A percentile compares a stretch with the other conserved stretches of the same genome.
phyloP scores from a whole-genome alignment of 345 rosid species.

The Aquilaria sinensis region DNA sequence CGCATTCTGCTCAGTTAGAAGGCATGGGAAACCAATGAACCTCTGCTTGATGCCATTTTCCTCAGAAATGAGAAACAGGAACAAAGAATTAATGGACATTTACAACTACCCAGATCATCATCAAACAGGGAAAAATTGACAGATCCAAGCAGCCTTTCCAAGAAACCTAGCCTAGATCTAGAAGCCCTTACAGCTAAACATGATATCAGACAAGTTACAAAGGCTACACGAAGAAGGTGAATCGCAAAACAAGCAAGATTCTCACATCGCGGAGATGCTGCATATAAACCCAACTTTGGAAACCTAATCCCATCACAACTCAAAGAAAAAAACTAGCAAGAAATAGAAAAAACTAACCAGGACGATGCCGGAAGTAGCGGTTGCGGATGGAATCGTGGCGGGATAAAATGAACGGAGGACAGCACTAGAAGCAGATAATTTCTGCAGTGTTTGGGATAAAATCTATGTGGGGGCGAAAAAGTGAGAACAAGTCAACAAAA shows the following conservation, averaged over 20 bases:
- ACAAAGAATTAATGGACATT: too few species aligned
- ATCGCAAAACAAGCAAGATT: background rate
- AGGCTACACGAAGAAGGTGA: background rate
- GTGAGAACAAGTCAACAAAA: constrained; percentile 42
- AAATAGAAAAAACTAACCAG: constrained; percentile 35
- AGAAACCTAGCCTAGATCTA: background rate
- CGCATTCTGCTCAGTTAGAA: too few species aligned
- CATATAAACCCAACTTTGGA: background rate
- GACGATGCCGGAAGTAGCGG: too few species aligned
- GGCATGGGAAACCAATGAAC: too few species aligned
- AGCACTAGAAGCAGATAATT: background rate
- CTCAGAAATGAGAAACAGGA: too few species aligned
- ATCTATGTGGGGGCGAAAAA: constrained; percentile 21
- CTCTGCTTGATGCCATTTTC: too few species aligned
- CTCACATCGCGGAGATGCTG: background rate
- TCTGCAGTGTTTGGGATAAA: constrained; percentile 23
- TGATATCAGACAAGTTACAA: background rate
- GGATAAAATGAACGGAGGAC: background rate
- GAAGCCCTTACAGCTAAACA: background rate
- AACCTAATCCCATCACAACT: constrained; percentile 4
- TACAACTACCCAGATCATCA: background rate
- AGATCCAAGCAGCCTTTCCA: constrained; percentile 1
- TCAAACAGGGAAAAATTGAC: background rate
- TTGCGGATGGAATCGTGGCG: too few species aligned
- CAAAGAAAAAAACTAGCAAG: background rate